Evolutionary conservation across 805 yeast species (phyloP).

Genomic region (Candida glaebosa): DNA sequence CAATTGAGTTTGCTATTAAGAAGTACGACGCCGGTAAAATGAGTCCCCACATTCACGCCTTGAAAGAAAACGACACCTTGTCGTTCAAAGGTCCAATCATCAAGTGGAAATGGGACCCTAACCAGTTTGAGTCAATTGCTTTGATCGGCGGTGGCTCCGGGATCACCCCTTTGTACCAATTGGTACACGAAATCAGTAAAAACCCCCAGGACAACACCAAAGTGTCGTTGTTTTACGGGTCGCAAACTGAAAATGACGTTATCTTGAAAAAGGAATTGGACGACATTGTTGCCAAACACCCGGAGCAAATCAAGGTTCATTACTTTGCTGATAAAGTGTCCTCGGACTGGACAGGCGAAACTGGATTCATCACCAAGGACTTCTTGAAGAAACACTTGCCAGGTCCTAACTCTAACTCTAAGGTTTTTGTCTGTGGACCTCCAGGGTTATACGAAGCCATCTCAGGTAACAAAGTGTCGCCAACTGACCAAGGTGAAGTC

Average conservation of each 20-base stretch:
- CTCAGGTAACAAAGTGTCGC: slow-evolving; percentile 81
- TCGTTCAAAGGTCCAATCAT: slow-evolving; percentile 91
- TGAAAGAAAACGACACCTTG: slow-evolving; percentile 77
- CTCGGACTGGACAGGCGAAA: slow-evolving; percentile 48
- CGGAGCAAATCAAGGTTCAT: slow-evolving; percentile 72
- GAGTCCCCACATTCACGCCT: slow-evolving; percentile 65
- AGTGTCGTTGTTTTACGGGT: slow-evolving; percentile 79
- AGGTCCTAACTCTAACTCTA: slow-evolving; percentile 51
- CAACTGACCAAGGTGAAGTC: slow-evolving; percentile 92
- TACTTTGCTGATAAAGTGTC: slow-evolving; percentile 78
- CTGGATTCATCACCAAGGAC: slow-evolving; percentile 79
- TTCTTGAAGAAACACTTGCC: slow-evolving; percentile 60
- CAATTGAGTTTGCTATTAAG: slow-evolving; percentile 78
- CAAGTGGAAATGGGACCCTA: slow-evolving; percentile 89
- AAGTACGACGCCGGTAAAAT: slow-evolving; percentile 82
- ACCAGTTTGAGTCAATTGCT: slow-evolving; percentile 74
- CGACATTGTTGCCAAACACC: slow-evolving; percentile 56
- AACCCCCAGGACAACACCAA: slow-evolving; percentile 88
- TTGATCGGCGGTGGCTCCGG: slow-evolving; percentile 97
- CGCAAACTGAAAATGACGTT: slow-evolving; percentile 72
- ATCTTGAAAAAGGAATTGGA: slow-evolving; percentile 79
- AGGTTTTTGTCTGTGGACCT: slow-evolving; percentile 93
- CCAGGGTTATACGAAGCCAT: slow-evolving; percentile 84
- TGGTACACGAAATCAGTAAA: slow-evolving; percentile 68
- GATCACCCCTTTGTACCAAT: slow-evolving; percentile 92